Percentiles rank a stretch among this genome's conserved stretches.
Evolutionary conservation across 768 basidiomycete species (phyloP).

Genomic region (Boletus vermiculosoides): DNA sequence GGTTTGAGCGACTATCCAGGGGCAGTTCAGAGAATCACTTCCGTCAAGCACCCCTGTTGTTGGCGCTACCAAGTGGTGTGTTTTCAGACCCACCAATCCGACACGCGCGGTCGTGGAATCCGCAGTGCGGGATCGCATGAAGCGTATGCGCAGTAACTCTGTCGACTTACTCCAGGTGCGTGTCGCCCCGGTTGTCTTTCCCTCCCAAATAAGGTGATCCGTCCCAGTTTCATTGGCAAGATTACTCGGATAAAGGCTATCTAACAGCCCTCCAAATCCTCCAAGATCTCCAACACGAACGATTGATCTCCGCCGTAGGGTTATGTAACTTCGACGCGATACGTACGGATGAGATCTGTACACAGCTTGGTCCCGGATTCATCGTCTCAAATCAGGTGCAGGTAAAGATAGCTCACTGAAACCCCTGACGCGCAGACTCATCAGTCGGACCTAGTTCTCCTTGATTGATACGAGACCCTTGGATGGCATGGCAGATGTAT

Average conservation of each 20-base stretch:
- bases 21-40: slow-evolving; percentile 58
- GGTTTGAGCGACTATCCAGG: slow-evolving; percentile 42
- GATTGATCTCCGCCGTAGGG: slow-evolving; percentile 63
- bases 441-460: slow-evolving; percentile 56
- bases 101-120: slow-evolving; percentile 57
- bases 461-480: slow-evolving; percentile 76
- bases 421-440: slow-evolving; percentile 10
- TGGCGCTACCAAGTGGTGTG: slow-evolving; percentile 86
- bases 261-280: slow-evolving; percentile 50
- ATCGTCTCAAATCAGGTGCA: slow-evolving; percentile 85
- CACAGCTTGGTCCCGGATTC: slow-evolving; percentile 62
- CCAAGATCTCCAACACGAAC: slow-evolving; percentile 56
- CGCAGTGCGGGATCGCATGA: slow-evolving; percentile 67
- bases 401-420: slow-evolving; percentile 38
- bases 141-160: slow-evolving; percentile 56
- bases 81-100: slow-evolving; percentile 55
- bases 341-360: slow-evolving; percentile 77
- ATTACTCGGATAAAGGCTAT: slow-evolving; percentile 53
- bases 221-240: slow-evolving; percentile 76
- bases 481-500: slow-evolving; percentile 75
- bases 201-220: background rate
- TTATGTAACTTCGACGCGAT: slow-evolving; percentile 80
- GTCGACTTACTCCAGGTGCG: slow-evolving; percentile 75
- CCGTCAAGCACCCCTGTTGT: slow-evolving; percentile 44
- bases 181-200: background rate